Evolutionary conservation across 2,329 filamentous ascomycete species (phyloP).

Genomic region (Calonectria montana): DNA sequence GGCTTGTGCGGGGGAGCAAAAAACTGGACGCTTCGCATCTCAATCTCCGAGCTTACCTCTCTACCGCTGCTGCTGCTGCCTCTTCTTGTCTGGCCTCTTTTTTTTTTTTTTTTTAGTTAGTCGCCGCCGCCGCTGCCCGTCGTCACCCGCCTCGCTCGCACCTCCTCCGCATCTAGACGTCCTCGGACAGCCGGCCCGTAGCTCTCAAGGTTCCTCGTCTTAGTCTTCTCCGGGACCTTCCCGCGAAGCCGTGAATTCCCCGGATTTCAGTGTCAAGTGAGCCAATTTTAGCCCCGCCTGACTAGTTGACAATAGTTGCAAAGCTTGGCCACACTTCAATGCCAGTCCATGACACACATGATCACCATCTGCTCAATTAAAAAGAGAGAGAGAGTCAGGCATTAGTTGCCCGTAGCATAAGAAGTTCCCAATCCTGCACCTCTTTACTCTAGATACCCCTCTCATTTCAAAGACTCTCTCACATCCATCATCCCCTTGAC

Average conservation of each 20-base stretch:
- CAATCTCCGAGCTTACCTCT: conserved; percentile 28
- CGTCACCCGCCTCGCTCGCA: background rate
- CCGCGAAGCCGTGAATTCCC: conserved; percentile 19
- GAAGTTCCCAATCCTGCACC: background rate
- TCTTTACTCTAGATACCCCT: background rate
- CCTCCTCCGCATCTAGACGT: conserved; percentile 13
- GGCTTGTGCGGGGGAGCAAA: conserved; percentile 27
- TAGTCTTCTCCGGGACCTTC: background rate
- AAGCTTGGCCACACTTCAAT: background rate
- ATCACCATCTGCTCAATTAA: background rate
- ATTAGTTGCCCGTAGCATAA: background rate
- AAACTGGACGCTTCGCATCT: conserved; percentile 27
- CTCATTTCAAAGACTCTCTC: background rate
- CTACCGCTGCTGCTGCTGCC: background rate
- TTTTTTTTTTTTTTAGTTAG: background rate
- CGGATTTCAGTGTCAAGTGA: background rate
- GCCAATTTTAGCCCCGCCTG: background rate
- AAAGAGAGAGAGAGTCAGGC: background rate
- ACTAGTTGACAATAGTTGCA: background rate
- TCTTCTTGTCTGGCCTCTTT: background rate
- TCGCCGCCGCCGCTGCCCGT: conserved; percentile 1
- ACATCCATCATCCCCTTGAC: background rate
- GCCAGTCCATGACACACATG: background rate
- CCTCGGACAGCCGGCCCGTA: conserved; percentile 16
- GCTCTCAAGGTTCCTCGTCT: conserved; percentile 15